Conservation (phyloP, 1,139 yeast genomes). For the Yamadazyma songkhlaensis region DNA sequence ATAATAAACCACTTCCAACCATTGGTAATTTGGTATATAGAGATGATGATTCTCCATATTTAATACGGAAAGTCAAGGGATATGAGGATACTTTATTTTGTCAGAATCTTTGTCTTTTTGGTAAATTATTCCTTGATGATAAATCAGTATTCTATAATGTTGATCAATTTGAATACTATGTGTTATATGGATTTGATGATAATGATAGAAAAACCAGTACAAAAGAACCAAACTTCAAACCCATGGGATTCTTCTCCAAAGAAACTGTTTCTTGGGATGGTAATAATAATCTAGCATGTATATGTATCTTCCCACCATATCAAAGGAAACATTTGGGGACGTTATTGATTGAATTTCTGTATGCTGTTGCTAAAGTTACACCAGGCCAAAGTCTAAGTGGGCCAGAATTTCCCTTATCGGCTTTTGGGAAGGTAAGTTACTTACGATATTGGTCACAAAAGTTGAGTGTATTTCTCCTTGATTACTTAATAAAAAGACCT, state of each 20-base stretch:
- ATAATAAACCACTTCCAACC: conserved; percentile 30
- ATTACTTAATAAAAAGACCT: conserved; percentile 7
- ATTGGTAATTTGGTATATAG: conserved; percentile 70
- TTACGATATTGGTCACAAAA: conserved; percentile 71
- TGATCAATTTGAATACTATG: conserved; percentile 76
- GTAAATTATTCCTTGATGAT: conserved; percentile 86
- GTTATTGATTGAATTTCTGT: conserved; percentile 77
- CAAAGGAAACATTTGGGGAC: conserved; percentile 80
- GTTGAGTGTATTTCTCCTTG: conserved; percentile 19
- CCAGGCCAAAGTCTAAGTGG: conserved; percentile 63
- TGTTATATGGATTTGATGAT: conserved; percentile 53
- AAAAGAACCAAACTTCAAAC: conserved; percentile 28
- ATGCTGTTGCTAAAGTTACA: conserved; percentile 56
- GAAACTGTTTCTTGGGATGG: conserved; percentile 82
- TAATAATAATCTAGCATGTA: conserved; percentile 82
- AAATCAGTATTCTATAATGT: conserved; percentile 83
- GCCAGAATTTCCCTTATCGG: conserved; percentile 88
- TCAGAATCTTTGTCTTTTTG: conserved; percentile 80
- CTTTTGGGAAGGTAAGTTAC: conserved; percentile 74
- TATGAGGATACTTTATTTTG: conserved; percentile 61
- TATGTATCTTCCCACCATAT: conserved; percentile 87
- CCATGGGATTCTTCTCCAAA: conserved; percentile 91
- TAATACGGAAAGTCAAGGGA: conserved; percentile 69
- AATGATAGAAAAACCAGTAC: conserved; percentile 15
- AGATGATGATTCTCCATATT: conserved; percentile 44